These are phyloP conservation scores for Fusarium incarnatum DNA, from an alignment of 2,329 filamentous ascomycete genomes.

Conservation along the genomic window DNA sequence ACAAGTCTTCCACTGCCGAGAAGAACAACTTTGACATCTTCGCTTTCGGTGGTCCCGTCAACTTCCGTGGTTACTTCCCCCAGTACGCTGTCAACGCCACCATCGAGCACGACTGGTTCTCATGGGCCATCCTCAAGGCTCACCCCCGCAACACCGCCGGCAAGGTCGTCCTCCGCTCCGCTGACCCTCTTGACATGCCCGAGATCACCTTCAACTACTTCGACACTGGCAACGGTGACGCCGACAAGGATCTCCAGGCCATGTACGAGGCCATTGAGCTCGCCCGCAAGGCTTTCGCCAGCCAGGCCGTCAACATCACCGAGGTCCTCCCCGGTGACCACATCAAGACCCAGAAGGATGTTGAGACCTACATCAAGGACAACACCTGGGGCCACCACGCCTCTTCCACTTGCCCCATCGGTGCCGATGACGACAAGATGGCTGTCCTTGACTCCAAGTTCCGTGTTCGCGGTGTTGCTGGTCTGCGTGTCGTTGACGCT, in stretches of 20 bases:
- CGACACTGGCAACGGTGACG: conserved; percentile 61
- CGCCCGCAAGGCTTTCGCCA: conserved; percentile 56
- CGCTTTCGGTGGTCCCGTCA: conserved; percentile 65
- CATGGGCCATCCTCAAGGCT: conserved; percentile 64
- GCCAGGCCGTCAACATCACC: conserved; percentile 39
- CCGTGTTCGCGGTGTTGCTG: conserved; percentile 59
- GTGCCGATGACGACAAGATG: conserved; percentile 47
- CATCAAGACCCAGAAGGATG: conserved; percentile 31
- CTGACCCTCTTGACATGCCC: conserved; percentile 73
- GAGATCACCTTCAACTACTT: conserved; percentile 73
- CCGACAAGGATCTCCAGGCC: conserved; percentile 63
- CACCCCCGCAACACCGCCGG: conserved; percentile 73
- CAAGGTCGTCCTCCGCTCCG: conserved; percentile 68
- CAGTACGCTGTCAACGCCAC: conserved; percentile 62
- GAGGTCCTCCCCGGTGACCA: conserved; percentile 35
- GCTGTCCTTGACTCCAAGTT: conserved; percentile 63
- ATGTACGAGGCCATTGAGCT: conserved; percentile 67
- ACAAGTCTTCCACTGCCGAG: conserved; percentile 53
- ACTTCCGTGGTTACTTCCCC: conserved; percentile 68
- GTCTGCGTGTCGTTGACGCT: conserved; percentile 60
- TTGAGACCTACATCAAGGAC: conserved; percentile 46
- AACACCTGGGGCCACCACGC: conserved; percentile 52
- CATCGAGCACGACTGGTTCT: conserved; percentile 56
- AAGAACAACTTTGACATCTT: conserved; percentile 61
- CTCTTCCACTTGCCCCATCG: conserved; percentile 51